phyloP scores from a whole-genome alignment of 2,329 filamentous ascomycete genomes.

The Colletotrichum destructivum region DNA sequence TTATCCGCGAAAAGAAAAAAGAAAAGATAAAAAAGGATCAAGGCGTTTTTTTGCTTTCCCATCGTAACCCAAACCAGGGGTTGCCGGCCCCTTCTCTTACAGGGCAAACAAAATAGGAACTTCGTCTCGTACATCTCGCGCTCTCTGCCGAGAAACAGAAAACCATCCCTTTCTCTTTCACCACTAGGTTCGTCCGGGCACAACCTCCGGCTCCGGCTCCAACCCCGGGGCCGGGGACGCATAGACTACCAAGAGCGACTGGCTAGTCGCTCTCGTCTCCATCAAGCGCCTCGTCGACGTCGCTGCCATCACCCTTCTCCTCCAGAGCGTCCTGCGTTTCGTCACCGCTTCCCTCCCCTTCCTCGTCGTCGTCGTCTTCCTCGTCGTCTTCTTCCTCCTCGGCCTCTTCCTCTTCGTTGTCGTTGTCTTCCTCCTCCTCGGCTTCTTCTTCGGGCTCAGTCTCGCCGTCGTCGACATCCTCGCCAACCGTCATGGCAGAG shows the following conservation, averaged over 20 bases:
- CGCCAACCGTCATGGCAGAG: slow-evolving; percentile 51
- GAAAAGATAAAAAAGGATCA: background rate
- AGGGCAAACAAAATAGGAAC: background rate
- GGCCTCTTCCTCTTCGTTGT: slow-evolving; percentile 58
- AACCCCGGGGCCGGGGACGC: background rate
- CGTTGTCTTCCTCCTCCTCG: slow-evolving; percentile 64
- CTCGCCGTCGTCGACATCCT: slow-evolving; percentile 58
- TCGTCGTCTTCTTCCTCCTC: slow-evolving; percentile 61
- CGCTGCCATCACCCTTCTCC: slow-evolving; percentile 63
- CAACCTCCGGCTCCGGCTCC: background rate
- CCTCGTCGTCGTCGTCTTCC: slow-evolving; percentile 63
- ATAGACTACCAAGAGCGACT: background rate
- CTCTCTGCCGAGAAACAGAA: too few species aligned
- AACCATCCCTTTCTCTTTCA: background rate
- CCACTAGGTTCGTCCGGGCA: background rate
- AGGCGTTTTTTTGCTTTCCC: background rate
- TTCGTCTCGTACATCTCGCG: background rate
- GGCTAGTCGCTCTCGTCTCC: slow-evolving; percentile 71
- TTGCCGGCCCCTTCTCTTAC: background rate
- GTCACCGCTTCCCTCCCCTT: slow-evolving; percentile 67
- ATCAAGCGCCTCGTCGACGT: slow-evolving; percentile 74
- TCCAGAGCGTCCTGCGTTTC: slow-evolving; percentile 69
- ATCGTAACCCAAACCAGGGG: background rate
- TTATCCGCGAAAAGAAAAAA: background rate
- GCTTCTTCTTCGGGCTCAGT: slow-evolving; percentile 61